These are phyloP conservation scores for Candida taoyuanica DNA, from an alignment of 805 yeast genomes.

Conservation along the genomic window DNA sequence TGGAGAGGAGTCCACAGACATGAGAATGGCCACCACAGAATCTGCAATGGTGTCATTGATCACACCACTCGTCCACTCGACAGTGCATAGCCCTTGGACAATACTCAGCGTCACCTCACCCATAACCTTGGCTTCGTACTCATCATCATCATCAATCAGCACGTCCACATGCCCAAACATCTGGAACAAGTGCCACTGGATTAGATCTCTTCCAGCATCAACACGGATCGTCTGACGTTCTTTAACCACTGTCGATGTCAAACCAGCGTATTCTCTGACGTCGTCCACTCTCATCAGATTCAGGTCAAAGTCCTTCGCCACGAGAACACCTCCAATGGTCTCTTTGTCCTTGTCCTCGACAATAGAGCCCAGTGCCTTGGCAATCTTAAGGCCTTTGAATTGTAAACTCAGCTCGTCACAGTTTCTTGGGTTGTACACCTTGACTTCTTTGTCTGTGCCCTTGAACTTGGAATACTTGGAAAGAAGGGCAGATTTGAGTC, in stretches of 20 bases:
- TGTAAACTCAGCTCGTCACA: slow-evolving; percentile 74
- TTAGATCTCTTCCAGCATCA: slow-evolving; percentile 73
- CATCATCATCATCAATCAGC: slow-evolving; percentile 48
- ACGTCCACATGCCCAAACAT: slow-evolving; percentile 89
- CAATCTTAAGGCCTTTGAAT: slow-evolving; percentile 79
- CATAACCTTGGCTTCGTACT: slow-evolving; percentile 55
- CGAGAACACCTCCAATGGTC: slow-evolving; percentile 76
- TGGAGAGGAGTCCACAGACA: slow-evolving; percentile 91
- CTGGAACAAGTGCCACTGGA: slow-evolving; percentile 86
- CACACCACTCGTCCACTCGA: slow-evolving; percentile 88
- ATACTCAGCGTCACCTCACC: slow-evolving; percentile 51
- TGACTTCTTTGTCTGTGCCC: slow-evolving; percentile 85
- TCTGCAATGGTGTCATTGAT: slow-evolving; percentile 94
- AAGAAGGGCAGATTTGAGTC: slow-evolving; percentile 85
- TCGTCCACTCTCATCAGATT: slow-evolving; percentile 81
- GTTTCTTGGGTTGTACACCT: slow-evolving; percentile 87
- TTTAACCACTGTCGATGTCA: slow-evolving; percentile 78
- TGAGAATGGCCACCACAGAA: slow-evolving; percentile 80
- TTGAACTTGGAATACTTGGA: slow-evolving; percentile 79
- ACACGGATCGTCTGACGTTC: slow-evolving; percentile 78
- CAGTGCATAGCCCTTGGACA: slow-evolving; percentile 47
- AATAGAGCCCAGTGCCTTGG: slow-evolving; percentile 63
- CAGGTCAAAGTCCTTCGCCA: slow-evolving; percentile 86
- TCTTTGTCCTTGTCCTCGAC: slow-evolving; percentile 44
- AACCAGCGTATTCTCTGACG: slow-evolving; percentile 80